Base-by-base conservation (phyloP, 352 stramenopile species). In the Phytophthora fragariaefolia region DNA sequence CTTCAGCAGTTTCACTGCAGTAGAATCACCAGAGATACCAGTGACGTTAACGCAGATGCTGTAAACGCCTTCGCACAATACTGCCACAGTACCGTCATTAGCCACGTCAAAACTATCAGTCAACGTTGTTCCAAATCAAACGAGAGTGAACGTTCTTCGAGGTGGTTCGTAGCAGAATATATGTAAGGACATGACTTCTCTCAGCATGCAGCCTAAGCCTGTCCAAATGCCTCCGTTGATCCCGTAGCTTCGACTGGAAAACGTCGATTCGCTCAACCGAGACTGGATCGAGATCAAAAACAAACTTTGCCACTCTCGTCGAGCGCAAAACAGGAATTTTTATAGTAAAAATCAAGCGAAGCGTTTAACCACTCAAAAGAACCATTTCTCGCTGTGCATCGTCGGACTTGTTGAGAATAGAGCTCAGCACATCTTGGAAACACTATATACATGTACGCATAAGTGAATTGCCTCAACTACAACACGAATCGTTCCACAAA, bases 381-480 rank as follows among this genome's bases (percentile, higher is more conserved):
- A 13, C 9, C 22, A 76, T 30, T 10, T 54, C 40, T 3, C 63
- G 57, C n/a, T 69, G 51, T 1, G 36, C 32, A 53, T 66, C 51
- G 40, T 27, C 40, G 0, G 30, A 50, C 10, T 34, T 23, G 20
- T 51, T 34, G 13, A 69, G 20, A n/a, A 61, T 26, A 9, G 47
- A 20, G 17, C 61, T 15, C 12, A 76, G 18, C 3, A 42, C 17
- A 9, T 73, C 63, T 28, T 56, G 48, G n/a, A 76, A 76, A 8
- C 24, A 69, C 63, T 76, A 9, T 74, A 9, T 3, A 51, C 32
- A 60, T n/a, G n/a, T n/a, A n/a, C n/a, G n/a, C n/a, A n/a, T n/a
- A n/a, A n/a, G n/a, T n/a, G n/a, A n/a, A n/a, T n/a, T n/a, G n/a
- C n/a, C n/a, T n/a, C n/a, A n/a, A n/a, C n/a, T n/a, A n/a, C n/a